Evolutionary conservation across 2,329 filamentous ascomycete species (phyloP).

Genomic region (Aspergillus jensenii): DNA sequence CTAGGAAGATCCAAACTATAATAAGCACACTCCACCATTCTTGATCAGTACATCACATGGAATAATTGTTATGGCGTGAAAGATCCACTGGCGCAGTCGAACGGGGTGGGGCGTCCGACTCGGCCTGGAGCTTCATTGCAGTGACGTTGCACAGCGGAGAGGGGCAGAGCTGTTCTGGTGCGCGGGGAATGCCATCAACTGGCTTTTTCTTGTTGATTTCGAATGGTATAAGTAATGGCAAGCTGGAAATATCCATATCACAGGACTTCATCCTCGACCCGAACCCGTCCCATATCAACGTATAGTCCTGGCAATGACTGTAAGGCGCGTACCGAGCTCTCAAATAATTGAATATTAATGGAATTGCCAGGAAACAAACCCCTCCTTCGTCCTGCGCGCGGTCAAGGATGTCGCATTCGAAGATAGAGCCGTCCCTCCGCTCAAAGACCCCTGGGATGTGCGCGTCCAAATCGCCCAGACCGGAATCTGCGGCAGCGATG

Average conservation of each 20-base stretch:
- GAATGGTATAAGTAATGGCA: too few relatives aligned
- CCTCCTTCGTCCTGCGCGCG: not conserved
- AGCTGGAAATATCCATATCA: too few relatives aligned
- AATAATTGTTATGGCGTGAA: too few relatives aligned
- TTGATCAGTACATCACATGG: too few relatives aligned
- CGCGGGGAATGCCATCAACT: not conserved
- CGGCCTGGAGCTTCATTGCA: not conserved
- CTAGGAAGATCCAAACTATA: too few relatives aligned
- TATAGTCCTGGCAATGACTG: not conserved
- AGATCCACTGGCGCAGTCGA: too few relatives aligned
- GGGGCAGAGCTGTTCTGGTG: not conserved
- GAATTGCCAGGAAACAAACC: not conserved
- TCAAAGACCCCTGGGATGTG: conserved; percentile 34
- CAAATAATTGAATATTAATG: not conserved
- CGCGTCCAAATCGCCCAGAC: conserved; percentile 48
- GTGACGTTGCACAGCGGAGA: not conserved
- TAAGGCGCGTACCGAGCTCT: not conserved
- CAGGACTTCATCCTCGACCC: too few relatives aligned
- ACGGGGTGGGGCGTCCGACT: not conserved
- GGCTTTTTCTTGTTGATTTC: not conserved
- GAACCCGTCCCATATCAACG: not conserved
- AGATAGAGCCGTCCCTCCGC: not conserved
- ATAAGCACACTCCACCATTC: too few relatives aligned
- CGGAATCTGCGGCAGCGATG: conserved; percentile 50
- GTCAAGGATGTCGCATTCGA: not conserved